Conservation (phyloP, 2,329 filamentous ascomycete genomes). For the Penicillium griseofulvum region DNA sequence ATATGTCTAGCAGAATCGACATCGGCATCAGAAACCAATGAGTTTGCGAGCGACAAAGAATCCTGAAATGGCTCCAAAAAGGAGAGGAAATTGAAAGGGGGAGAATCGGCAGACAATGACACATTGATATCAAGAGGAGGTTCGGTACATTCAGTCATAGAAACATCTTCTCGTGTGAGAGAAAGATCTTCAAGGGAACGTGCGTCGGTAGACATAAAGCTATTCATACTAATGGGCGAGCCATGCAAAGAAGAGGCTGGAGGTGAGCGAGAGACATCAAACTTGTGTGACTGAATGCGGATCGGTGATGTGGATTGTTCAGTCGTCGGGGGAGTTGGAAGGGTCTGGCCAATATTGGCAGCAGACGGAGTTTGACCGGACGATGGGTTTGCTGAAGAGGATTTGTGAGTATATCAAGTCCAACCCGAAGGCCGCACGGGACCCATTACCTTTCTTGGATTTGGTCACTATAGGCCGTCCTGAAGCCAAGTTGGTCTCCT, state of each 20-base stretch:
- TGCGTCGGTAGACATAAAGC: conserved; percentile 14
- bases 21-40: conserved; percentile 9
- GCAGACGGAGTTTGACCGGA: background rate
- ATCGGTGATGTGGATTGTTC: conserved; percentile 15
- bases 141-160: background rate
- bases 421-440: background rate
- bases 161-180: background rate
- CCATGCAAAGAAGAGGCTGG: conserved; percentile 13
- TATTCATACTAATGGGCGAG: conserved; percentile 19
- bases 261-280: conserved; percentile 8
- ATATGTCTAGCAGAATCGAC: background rate
- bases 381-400: conserved; percentile 1
- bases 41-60: conserved; percentile 12
- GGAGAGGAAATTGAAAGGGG: conserved; percentile 17
- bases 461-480: conserved; percentile 35
- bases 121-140: conserved; percentile 8
- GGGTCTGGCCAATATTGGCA: background rate
- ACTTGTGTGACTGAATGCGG: conserved; percentile 1
- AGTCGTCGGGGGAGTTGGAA: conserved; percentile 18
- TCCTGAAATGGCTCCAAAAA: conserved; percentile 19
- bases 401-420: background rate
- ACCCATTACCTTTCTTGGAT: conserved; percentile 46
- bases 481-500: conserved; percentile 56
- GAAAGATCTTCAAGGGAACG: conserved; percentile 14
- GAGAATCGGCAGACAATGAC: conserved; percentile 16